Conservation (phyloP, 176 grass and related monocot species). For the Paspalum vaginatum region DNA sequence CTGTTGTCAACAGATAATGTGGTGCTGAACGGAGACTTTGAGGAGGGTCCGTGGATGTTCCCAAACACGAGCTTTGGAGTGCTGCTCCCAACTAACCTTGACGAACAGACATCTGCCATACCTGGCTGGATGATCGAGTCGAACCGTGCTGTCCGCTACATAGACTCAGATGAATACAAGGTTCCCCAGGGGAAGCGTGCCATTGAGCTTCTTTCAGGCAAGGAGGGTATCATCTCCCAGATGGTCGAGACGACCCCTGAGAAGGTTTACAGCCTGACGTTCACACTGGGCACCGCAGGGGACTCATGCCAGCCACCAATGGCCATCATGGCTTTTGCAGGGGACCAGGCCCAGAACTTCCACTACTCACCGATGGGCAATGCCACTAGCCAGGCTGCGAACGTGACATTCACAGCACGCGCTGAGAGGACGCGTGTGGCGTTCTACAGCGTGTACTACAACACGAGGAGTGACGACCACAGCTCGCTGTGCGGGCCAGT, state of each 20-base stretch:
- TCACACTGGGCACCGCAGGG: slow-evolving; percentile 65
- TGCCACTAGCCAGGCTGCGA: slow-evolving; percentile 65
- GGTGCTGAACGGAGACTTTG: slow-evolving; percentile 90
- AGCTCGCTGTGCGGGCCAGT: slow-evolving; percentile 81
- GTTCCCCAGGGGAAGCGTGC: slow-evolving; percentile 93
- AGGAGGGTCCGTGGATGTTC: slow-evolving; percentile 99
- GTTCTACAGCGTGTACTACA: slow-evolving; percentile 95
- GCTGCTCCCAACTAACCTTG: slow-evolving; percentile 91
- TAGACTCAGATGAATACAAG: slow-evolving; percentile 78
- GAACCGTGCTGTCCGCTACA: slow-evolving; percentile 82
- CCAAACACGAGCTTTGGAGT: slow-evolving; percentile 87
- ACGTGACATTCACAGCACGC: slow-evolving; percentile 69
- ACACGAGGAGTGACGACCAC: slow-evolving; percentile 84
- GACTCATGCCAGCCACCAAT: slow-evolving; percentile 87
- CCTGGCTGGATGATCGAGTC: slow-evolving; percentile 95
- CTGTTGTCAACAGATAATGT: slow-evolving; percentile 67
- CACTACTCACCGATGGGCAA: slow-evolving; percentile 84
- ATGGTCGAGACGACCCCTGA: slow-evolving; percentile 91
- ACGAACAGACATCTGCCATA: slow-evolving; percentile 80
- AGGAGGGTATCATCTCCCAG: slow-evolving; percentile 98
- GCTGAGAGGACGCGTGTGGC: slow-evolving; percentile 78
- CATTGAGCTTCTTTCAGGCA: slow-evolving; percentile 90
- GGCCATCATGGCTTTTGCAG: slow-evolving; percentile 88
- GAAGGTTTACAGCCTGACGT: slow-evolving; percentile 85
- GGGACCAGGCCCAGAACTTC: slow-evolving; percentile 91